These are phyloP conservation scores for Anaeramoeba flamelloides DNA, from an alignment of 78 protist genomes.

Conservation along the genomic window DNA sequence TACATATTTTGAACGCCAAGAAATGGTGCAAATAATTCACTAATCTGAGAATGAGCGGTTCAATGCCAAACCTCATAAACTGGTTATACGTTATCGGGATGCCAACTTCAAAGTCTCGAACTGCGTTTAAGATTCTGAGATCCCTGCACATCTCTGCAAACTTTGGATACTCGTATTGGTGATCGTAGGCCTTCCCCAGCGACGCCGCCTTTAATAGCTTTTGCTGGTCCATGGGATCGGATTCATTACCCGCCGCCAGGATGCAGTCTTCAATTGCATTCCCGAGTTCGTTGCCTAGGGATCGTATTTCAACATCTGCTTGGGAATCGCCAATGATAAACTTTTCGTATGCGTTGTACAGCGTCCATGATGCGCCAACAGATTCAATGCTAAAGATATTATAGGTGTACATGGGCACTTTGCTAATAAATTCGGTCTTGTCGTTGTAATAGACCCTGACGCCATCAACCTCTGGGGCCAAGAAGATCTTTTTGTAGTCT, in stretches of 20 bases:
- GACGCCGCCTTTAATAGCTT: neutral
- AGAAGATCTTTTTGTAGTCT: neutral
- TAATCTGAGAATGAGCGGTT: constrained; percentile 42
- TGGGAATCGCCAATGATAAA: neutral
- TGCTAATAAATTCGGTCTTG: neutral
- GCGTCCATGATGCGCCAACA: neutral
- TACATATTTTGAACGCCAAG: constrained; percentile 53
- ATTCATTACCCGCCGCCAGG: neutral
- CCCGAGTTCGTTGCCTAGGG: neutral
- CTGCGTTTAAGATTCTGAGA: constrained; percentile 48
- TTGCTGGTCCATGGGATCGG: neutral
- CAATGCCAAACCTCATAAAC: constrained; percentile 30
- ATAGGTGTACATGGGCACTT: neutral
- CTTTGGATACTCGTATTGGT: neutral
- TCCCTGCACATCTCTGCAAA: constrained; percentile 45
- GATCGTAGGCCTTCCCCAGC: neutral
- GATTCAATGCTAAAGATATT: neutral
- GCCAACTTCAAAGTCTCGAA: constrained; percentile 36
- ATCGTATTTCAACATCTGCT: neutral
- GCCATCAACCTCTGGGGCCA: neutral
- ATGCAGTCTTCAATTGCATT: neutral
- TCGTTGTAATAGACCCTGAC: neutral
- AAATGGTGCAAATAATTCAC: constrained; percentile 42
- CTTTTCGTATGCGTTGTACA: neutral
- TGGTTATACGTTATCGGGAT: constrained; percentile 57